Base-by-base conservation (phyloP, 805 yeast species). In the Metschnikowia vanudenii region DNA sequence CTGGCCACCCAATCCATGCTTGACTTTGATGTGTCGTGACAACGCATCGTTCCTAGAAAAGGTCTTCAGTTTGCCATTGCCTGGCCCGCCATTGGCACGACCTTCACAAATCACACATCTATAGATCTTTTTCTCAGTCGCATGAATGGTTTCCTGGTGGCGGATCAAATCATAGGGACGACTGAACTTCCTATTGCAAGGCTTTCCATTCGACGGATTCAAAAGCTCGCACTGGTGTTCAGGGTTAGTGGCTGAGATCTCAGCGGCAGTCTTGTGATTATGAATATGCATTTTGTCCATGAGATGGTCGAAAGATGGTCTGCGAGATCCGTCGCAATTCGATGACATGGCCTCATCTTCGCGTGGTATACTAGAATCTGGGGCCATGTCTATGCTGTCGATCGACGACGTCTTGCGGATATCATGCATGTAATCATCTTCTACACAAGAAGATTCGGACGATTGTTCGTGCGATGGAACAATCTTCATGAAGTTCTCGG, bases 111-210 rank as follows among this genome's bases (percentile, higher is more conserved):
- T 70, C 26, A 72, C 75, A 60, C 77, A 72, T 38, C 77, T 57
- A 53, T 67, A 72, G 17, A 72, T 69, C 61, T 72, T 72, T 67
- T 72, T 72, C 58, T 67, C 67, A 6, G 73, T 45, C 1, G 77
- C 76, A 53, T 72, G 77, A n/a, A 72, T 70, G n/a, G 77, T 72
- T 51, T 72, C 75, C 57, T 72, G 76, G 55, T 72, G 77, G 48
- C 77, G 65, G 17, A 72, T 69, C 53, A 72, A 63, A 56, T 72
- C 77, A 49, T 72, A 72, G 14, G 77, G 76, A 60, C 99, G 80
- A 14, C 97, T 89, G 61, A 92, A 92, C 59, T 82, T 82, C 67
- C 87, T 87, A 55, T 76, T 69, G 66, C 96, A 88, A 19, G 80
- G 79, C 51, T 71, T 61, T 14, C 85, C 82, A 0, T 87, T 80